phyloP scores from a whole-genome alignment of 202 grass and related monocot species.

The Saccharum hybrid region DNA sequence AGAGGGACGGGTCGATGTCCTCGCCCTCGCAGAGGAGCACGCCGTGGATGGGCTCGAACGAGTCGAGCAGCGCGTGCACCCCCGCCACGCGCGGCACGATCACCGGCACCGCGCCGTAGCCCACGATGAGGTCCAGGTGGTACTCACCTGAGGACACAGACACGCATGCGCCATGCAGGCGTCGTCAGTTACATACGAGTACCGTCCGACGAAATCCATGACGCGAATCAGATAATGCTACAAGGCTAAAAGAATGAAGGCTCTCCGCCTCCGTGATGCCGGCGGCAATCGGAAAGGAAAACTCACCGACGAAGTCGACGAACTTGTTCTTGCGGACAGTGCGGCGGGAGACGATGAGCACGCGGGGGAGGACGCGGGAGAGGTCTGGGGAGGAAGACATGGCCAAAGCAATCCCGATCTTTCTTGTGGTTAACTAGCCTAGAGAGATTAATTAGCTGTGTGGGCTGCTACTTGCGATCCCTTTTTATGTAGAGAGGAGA shows the following conservation, averaged over 20 bases:
- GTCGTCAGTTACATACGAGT: not conserved
- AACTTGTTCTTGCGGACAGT: slow-evolving; percentile 96
- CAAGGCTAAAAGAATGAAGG: no score
- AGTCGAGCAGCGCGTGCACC: slow-evolving; percentile 71
- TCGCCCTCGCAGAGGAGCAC: slow-evolving; percentile 96
- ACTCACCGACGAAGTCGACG: slow-evolving; percentile 91
- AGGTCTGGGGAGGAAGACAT: slow-evolving; percentile 54
- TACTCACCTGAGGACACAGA: slow-evolving; percentile 60
- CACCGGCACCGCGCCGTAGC: slow-evolving; percentile 82
- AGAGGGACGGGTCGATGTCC: slow-evolving; percentile 87
- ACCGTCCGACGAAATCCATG: not conserved
- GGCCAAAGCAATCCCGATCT: not conserved
- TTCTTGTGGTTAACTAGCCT: not conserved
- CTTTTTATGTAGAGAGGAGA: not conserved
- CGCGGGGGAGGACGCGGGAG: slow-evolving; percentile 72
- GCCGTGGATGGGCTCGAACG: slow-evolving; percentile 97
- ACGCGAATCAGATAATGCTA: no score
- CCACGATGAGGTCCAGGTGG: slow-evolving; percentile 86
- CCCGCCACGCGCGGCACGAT: slow-evolving; percentile 89
- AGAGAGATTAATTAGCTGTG: not conserved
- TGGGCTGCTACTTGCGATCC: not conserved
- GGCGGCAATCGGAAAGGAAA: not conserved
- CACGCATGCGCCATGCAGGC: no score
- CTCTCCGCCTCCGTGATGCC: no score
- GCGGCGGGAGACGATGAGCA: slow-evolving; percentile 92